Evolutionary conservation across 148 eudicot genomes (phyloP), one percentile per base, ranked within the genome.

Genomic region (Talinum fruticosum): DNA sequence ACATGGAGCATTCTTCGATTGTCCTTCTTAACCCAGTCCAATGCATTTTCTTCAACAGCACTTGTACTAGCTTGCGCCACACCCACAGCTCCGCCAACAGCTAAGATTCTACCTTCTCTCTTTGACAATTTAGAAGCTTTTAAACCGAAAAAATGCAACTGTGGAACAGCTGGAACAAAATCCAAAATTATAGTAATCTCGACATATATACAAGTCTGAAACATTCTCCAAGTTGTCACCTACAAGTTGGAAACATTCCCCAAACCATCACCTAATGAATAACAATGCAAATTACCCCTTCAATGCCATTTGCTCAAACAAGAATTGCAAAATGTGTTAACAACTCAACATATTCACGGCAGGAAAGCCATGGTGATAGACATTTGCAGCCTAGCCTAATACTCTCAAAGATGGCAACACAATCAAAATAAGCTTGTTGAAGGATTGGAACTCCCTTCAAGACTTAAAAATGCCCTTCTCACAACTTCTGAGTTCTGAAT

Each of bases 1-100:
- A 82, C 89, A 80, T 86, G 89, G 47, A 86, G 89, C 87, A 86
- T 84, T 65, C 89, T 80, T 77, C 89, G 82, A 66, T 80, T 84
- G 75, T 86, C 89, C 29, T 82, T 84, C 77, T 86, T 75, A 57
- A 82, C 87, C 89, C 89, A 86, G 35, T 86, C 85, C 64, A 82
- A 69, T 19, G 78, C 80, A 84, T 82, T 74, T 61, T 86, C 84
- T 70, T 80, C 81, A 14, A 74, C 75, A 24, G 82, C 71, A 72
- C 84, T 83, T 21, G 84, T 83, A 77, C 86, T 83, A 14, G 82
- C 86, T 79, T 86, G 83, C 19, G 85, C 85, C 71, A 70, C 85
- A 79, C 81, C 88, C 72, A 89, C 89, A 79, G 86, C 80, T 28
- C 86, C 80, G n/a, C 79, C 83, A 49, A 84, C 65, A 66, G 84